These are phyloP conservation scores for Didymella pomorum DNA, from an alignment of 2,329 filamentous ascomycete species.

Conservation along the genomic window DNA sequence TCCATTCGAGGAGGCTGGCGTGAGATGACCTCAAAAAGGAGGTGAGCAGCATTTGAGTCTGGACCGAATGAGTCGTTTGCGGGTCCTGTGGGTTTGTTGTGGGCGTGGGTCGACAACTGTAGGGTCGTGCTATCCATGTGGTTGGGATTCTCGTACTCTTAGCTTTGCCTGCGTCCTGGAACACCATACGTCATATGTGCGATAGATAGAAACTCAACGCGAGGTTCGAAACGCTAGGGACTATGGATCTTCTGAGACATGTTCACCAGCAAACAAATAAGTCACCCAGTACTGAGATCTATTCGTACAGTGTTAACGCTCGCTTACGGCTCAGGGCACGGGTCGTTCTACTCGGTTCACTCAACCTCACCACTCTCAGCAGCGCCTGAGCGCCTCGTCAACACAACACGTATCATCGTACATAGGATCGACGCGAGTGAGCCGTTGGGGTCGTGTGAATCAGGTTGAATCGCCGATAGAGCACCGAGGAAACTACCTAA, in stretches of 20 bases:
- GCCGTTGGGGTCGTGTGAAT: conserved; percentile 10
- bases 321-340: background rate
- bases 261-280: background rate
- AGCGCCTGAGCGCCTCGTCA: background rate
- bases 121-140: conserved; percentile 9
- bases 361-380: background rate
- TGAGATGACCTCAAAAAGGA: conserved; percentile 12
- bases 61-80: conserved; percentile 3
- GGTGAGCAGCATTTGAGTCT: conserved; percentile 1
- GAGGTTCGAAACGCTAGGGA: background rate
- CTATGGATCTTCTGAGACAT: background rate
- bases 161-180: background rate
- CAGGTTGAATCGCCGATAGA: conserved; percentile 29
- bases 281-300: background rate
- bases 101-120: conserved; percentile 6
- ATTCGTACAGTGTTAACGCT: background rate
- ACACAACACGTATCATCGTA: conserved; percentile 10
- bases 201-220: background rate
- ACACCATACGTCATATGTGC: conserved; percentile 10
- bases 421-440: conserved; percentile 2
- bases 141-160: background rate
- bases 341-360: background rate
- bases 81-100: background rate
- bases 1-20: background rate
- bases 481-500: conserved; percentile 17